These are phyloP conservation scores for Kodamaea lidongshanica DNA, from an alignment of 805 yeast genomes.

Conservation along the genomic window DNA sequence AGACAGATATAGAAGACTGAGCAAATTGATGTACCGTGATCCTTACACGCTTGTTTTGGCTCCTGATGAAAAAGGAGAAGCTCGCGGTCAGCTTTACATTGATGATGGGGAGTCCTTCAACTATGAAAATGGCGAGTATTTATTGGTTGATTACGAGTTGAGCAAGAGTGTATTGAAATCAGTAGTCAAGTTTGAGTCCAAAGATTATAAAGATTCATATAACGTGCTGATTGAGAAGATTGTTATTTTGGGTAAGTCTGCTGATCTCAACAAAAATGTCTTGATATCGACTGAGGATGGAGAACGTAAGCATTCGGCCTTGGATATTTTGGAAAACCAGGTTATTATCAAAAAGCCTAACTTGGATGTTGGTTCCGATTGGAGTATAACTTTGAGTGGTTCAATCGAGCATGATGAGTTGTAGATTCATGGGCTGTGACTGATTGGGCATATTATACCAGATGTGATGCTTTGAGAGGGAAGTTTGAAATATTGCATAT, in stretches of 20 bases:
- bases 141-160: constrained; percentile 35
- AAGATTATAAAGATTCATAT: constrained; percentile 13
- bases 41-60: constrained; percentile 75
- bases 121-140: constrained; percentile 45
- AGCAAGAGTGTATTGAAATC: constrained; percentile 7
- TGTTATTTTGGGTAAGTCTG: constrained; percentile 33
- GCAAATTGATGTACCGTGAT: constrained; percentile 67
- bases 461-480: too few relatives aligned
- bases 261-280: constrained; percentile 12
- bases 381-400: constrained; percentile 32
- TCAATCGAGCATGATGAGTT: constrained; percentile 23
- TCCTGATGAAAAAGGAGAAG: constrained; percentile 41
- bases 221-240: constrained; percentile 52
- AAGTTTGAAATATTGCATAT: too few relatives aligned
- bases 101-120: constrained; percentile 81
- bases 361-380: constrained; percentile 39
- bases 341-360: constrained; percentile 43
- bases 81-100: constrained; percentile 57
- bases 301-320: constrained; percentile 3
- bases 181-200: constrained; percentile 4
- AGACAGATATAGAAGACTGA: constrained; percentile 73
- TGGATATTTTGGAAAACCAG: constrained; percentile 3
- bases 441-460: too few relatives aligned
- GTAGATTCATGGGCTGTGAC: too few relatives aligned
- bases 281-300: constrained; percentile 32